Percentiles rank a stretch among this genome's conserved stretches.
phyloP scores from a whole-genome alignment of 1,284 basidiomycete genomes.

The Ceratobasidium papillatum region DNA sequence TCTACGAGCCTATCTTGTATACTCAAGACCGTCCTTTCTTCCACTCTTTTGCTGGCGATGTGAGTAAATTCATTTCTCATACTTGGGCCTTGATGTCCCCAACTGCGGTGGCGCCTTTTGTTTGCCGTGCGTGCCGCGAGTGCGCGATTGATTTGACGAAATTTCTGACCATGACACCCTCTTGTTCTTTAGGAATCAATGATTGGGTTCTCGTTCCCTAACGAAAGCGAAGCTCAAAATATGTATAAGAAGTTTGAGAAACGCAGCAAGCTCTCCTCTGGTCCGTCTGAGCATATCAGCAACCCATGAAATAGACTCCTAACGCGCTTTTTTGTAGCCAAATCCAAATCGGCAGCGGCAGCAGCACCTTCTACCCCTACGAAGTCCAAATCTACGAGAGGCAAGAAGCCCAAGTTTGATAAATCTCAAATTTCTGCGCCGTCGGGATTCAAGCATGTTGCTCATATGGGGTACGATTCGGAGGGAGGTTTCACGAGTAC shows the following conservation, averaged over 20 bases:
- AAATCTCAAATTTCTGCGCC: conserved; percentile 93
- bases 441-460: conserved; percentile 84
- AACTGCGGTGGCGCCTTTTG: not conserved
- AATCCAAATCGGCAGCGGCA: conserved; percentile 55
- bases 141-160: not conserved
- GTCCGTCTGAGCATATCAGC: conserved; percentile 52
- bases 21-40: conserved; percentile 91
- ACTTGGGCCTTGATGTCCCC: not conserved
- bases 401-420: conserved; percentile 76
- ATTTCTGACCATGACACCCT: not conserved
- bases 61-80: conserved; percentile 57
- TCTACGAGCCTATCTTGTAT: conserved; percentile 88
- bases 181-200: conserved; percentile 72
- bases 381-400: conserved; percentile 71
- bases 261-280: conserved; percentile 69
- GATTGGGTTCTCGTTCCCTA: conserved; percentile 91
- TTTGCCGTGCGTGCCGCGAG: not conserved
- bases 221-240: conserved; percentile 86
- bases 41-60: conserved; percentile 92
- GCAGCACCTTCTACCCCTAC: conserved; percentile 55
- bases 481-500: conserved; percentile 86
- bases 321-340: conserved; percentile 47
- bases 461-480: conserved; percentile 93
- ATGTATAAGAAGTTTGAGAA: conserved; percentile 88
- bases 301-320: conserved; percentile 12